Percentiles rank a stretch among this genome's conserved stretches.
Conservation (phyloP, 139 green algal genomes). For the Astrephomene gubernaculifera region DNA sequence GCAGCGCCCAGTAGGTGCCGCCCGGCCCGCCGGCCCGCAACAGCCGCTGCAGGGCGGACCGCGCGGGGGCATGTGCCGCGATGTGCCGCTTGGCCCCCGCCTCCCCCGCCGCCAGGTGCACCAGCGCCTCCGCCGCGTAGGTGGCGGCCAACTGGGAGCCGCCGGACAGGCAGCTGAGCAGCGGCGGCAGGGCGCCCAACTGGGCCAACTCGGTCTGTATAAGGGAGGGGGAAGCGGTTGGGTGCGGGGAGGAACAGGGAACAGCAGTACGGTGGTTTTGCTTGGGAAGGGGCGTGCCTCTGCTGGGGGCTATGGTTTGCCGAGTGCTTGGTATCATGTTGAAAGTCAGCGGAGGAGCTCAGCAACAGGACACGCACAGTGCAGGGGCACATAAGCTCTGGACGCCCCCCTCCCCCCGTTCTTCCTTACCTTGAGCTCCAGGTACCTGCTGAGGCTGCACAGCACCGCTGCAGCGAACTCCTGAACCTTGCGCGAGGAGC, state of each 20-base stretch:
- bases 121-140: conserved; percentile 56
- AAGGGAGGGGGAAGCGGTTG: neutral
- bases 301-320: too few relatives aligned
- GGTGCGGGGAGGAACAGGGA: too few relatives aligned
- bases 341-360: too few relatives aligned
- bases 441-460: conserved; percentile 43
- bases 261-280: too few relatives aligned
- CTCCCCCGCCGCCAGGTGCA: conserved; percentile 43
- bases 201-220: conserved; percentile 49
- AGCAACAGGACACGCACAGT: too few relatives aligned
- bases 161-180: conserved; percentile 29
- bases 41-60: neutral
- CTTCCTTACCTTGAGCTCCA: conserved; percentile 41
- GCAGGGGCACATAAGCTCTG: too few relatives aligned
- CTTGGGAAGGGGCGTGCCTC: too few relatives aligned
- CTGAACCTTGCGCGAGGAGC: neutral
- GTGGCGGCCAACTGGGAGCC: neutral
- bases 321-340: too few relatives aligned
- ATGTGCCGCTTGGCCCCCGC: conserved; percentile 19
- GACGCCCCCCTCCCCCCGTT: too few relatives aligned
- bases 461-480: conserved; percentile 61
- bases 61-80: neutral
- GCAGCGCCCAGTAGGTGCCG: conserved; percentile 37
- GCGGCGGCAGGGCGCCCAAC: conserved; percentile 40
- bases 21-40: neutral